Conservation (phyloP, 495 filamentous ascomycete species). For the Daldinia grandis region DNA sequence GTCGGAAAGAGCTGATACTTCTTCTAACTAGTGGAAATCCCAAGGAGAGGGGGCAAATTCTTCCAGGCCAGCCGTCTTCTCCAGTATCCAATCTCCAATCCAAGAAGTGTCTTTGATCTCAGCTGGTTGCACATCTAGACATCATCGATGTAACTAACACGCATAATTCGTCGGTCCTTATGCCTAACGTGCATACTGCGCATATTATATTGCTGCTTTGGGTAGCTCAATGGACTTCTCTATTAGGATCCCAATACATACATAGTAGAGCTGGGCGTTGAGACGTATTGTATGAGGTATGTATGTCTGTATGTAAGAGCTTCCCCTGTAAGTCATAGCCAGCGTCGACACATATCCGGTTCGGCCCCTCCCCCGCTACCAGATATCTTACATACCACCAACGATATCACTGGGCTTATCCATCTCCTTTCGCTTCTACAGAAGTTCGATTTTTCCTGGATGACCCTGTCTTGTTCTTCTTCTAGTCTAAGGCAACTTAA, state of each 20-base stretch:
- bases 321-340: not conserved
- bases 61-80: not conserved
- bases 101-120: not conserved
- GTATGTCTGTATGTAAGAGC: not conserved
- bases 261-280: not conserved
- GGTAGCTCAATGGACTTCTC: not conserved
- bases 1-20: not conserved
- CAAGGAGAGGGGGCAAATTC: not conserved
- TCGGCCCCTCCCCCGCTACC: not conserved
- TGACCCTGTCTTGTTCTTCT: not conserved
- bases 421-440: not conserved
- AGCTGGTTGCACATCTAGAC: not conserved
- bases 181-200: not conserved
- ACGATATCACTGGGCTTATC: not conserved
- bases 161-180: not conserved
- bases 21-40: not conserved
- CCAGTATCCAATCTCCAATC: not conserved
- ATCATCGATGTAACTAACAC: conserved; percentile 10
- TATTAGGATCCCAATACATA: not conserved
- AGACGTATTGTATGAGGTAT: too few species aligned
- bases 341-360: not conserved
- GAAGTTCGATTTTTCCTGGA: not conserved
- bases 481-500: not conserved
- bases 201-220: not conserved
- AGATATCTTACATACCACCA: not conserved